Conservation (phyloP, 2,329 filamentous ascomycete species). For the Chrysoporthe cubensis region DNA sequence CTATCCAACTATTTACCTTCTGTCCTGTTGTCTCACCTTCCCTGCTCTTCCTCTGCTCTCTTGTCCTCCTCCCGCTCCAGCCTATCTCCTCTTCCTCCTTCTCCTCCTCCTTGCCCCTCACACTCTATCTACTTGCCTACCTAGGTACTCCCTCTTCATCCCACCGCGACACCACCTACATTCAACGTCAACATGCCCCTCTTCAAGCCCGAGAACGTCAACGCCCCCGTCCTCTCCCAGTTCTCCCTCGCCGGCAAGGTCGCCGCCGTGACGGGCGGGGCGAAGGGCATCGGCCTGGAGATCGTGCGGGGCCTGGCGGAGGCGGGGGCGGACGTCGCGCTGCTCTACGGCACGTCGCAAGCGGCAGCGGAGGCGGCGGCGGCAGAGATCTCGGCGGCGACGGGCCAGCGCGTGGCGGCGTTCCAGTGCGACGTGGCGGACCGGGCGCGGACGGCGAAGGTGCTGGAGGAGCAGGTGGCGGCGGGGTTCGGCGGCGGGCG, state of each 20-base stretch:
- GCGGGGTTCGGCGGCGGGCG: constrained; percentile 30
- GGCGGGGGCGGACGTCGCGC: constrained; percentile 25
- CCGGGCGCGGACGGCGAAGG: constrained; percentile 5
- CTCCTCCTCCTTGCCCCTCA: neutral
- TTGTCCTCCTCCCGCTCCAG: neutral
- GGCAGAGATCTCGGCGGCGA: constrained; percentile 10
- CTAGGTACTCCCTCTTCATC: no score
- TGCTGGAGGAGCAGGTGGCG: constrained; percentile 28
- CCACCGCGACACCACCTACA: neutral
- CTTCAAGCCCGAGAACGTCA: constrained; percentile 23
- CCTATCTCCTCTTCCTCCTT: neutral
- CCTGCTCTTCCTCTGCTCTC: neutral
- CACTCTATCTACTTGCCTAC: neutral
- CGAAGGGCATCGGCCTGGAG: constrained; percentile 40
- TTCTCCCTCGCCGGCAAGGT: constrained; percentile 52
- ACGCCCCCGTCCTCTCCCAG: constrained; percentile 32
- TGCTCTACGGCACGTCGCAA: constrained; percentile 12
- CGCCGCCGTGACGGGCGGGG: constrained; percentile 51
- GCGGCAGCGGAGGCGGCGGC: constrained; percentile 16
- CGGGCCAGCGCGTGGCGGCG: constrained; percentile 8
- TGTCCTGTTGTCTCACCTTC: neutral
- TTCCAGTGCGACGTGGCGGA: constrained; percentile 12
- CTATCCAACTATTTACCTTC: neutral
- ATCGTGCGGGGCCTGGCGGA: constrained; percentile 24
- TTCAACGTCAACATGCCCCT: constrained; percentile 39